Evolutionary conservation across 2,329 filamentous ascomycete genomes (phyloP), one percentile per base, ranked within the genome.

Genomic region (Apiospora kogelbergensis): DNA sequence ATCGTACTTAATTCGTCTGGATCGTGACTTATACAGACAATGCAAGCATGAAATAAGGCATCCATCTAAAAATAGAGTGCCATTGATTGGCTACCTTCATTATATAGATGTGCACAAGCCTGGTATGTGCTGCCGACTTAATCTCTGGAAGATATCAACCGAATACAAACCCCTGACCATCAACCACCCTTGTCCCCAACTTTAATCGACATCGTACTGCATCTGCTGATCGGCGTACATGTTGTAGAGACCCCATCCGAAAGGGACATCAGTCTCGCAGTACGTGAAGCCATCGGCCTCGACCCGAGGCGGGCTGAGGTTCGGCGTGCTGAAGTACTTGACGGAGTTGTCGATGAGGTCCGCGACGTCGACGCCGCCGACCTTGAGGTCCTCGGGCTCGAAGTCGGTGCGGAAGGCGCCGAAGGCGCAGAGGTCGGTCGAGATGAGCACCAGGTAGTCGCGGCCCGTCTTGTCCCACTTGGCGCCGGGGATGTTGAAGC

Each of bases 321-420:
- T n/a, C 17, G 53, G 53, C 6, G 17, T n/a, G 30, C 30, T 11
- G 17, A 60, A 60, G 53, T 60, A 6, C 30, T 37, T 20, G 17
- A 60, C 53, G 53, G 30, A 37, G 3, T 20, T 20, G 53, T 60
- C 53, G 30, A 60, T 37, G 30, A 60, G 7, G 30, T 33, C 30
- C 17, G 53, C 53, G 20, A 60, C 9, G 53, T 60, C 53, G 17
- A n/a, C 1, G 3, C 5, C 30, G 53, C 53, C 53, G 30, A 60
- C 17, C 17, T 2, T 1, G 17, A 60, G 15, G 9, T 37, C 30
- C 53, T 60, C 53, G 30, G 30, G 53, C 53, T 60, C 30, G 53
- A 60, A 60, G 26, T 37, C 53, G 53, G 53, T 33, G 17, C 53
- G 53, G 53, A 60, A 60, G 6, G 30, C 53, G 30, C 53, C 53